Evolutionary conservation across 2,329 filamentous ascomycete genomes (phyloP).

Genomic region (Apiospora saccharicola): DNA sequence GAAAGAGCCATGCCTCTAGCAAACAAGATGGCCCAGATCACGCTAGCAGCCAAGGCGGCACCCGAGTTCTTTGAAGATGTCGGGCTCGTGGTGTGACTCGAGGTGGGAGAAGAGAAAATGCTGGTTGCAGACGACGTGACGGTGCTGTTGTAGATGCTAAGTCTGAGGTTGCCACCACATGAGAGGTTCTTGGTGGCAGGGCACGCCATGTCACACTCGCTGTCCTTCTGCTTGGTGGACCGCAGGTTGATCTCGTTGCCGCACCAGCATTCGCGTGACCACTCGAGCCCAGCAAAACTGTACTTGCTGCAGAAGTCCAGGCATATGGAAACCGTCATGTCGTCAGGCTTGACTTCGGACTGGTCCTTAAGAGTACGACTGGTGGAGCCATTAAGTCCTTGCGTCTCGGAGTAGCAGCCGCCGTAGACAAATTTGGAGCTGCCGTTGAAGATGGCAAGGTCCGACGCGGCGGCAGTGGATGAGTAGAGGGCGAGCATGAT

Average conservation of each 20-base stretch:
- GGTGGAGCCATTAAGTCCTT: slow-evolving; percentile 49
- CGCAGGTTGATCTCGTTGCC: slow-evolving; percentile 56
- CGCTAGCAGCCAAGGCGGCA: background rate
- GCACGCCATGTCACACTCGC: slow-evolving; percentile 59
- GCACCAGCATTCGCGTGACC: slow-evolving; percentile 67
- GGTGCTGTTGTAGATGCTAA: slow-evolving; percentile 51
- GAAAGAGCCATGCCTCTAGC: slow-evolving; percentile 20
- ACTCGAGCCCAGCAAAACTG: slow-evolving; percentile 63
- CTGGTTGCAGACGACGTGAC: background rate
- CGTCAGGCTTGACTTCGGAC: slow-evolving; percentile 47
- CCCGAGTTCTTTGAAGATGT: background rate
- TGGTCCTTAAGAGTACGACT: slow-evolving; percentile 55
- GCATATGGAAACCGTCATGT: slow-evolving; percentile 60
- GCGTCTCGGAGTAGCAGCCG: slow-evolving; percentile 68
- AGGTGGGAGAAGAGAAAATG: background rate
- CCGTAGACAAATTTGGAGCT: slow-evolving; percentile 54
- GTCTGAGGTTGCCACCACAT: slow-evolving; percentile 61
- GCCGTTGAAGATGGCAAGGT: slow-evolving; percentile 43
- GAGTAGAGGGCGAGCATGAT: slow-evolving; percentile 8
- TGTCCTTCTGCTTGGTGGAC: slow-evolving; percentile 54
- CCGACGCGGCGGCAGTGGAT: background rate
- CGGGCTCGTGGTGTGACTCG: background rate
- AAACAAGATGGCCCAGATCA: slow-evolving; percentile 7
- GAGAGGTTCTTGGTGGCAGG: slow-evolving; percentile 58
- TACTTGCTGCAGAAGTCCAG: slow-evolving; percentile 57